These are phyloP conservation scores for Mycoemilia scoparia DNA, from an alignment of 192 early-diverging fungal species.

Conservation along the genomic window DNA sequence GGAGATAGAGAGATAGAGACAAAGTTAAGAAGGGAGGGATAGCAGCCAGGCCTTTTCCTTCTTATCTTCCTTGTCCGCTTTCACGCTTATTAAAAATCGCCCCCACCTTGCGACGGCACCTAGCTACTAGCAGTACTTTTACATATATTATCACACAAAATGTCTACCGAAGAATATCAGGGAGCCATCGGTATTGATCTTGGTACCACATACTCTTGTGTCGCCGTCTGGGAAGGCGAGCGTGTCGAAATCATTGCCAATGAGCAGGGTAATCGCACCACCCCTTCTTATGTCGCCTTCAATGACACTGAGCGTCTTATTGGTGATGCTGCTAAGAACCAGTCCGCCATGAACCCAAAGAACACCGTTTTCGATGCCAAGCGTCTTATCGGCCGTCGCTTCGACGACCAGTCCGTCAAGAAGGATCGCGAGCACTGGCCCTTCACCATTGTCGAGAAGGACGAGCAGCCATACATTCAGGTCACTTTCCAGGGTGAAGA, in stretches of 20 bases:
- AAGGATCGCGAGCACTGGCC: constrained; percentile 68
- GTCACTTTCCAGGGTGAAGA: constrained; percentile 68
- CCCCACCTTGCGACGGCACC: too few species aligned
- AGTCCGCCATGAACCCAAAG: constrained; percentile 76
- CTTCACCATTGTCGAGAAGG: constrained; percentile 54
- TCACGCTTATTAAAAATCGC: too few species aligned
- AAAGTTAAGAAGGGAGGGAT: too few species aligned
- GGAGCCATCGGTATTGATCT: constrained; percentile 90
- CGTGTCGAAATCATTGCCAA: constrained; percentile 63
- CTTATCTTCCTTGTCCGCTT: too few species aligned
- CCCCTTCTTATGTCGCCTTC: constrained; percentile 75
- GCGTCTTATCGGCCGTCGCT: constrained; percentile 77
- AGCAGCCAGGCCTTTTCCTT: too few species aligned
- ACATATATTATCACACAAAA: too few species aligned
- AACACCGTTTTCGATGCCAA: constrained; percentile 85
- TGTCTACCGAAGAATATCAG: constrained; percentile 24
- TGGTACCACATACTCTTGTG: constrained; percentile 93
- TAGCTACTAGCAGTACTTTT: too few species aligned
- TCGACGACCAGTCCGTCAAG: constrained; percentile 68
- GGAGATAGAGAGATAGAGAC: too few species aligned
- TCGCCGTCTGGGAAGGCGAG: constrained; percentile 47
- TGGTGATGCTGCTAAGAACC: constrained; percentile 82
- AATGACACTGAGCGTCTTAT: constrained; percentile 60
- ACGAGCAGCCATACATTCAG: constrained; percentile 55
- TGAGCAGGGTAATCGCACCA: constrained; percentile 80